Evolutionary conservation across 768 basidiomycete species (phyloP).

Genomic region (Tylopilus sp.): DNA sequence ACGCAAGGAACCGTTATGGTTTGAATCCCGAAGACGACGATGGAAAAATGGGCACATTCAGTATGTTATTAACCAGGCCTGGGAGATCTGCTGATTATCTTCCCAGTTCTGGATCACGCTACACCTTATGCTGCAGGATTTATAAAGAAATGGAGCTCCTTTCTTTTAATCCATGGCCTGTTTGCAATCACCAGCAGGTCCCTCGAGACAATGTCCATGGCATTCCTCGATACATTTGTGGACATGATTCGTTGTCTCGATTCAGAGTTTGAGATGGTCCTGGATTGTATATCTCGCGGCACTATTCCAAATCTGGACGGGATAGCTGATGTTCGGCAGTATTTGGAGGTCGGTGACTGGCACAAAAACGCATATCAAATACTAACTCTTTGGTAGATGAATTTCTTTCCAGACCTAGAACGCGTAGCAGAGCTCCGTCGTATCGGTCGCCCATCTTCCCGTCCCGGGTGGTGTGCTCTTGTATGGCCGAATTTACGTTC

Average conservation of each 20-base stretch:
- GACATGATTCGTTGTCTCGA: constrained; percentile 11
- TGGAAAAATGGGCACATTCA: no score
- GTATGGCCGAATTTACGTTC: not conserved
- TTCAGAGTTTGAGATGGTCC: constrained; percentile 7
- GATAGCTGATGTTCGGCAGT: not conserved
- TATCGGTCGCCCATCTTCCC: no score
- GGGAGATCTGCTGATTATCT: no score
- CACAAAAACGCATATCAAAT: not conserved
- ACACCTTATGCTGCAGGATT: constrained; percentile 4
- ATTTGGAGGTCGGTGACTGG: not conserved
- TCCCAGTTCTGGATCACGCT: not conserved
- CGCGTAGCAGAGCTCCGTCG: no score
- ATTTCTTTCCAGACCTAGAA: no score
- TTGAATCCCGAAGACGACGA: no score
- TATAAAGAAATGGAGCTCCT: constrained; percentile 6
- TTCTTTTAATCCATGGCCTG: constrained; percentile 9
- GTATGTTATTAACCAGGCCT: no score
- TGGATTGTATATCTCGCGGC: constrained; percentile 12
- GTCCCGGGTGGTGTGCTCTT: no score
- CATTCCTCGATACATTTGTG: constrained; percentile 12
- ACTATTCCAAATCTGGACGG: constrained; percentile 4
- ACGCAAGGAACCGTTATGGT: no score
- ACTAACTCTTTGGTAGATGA: not conserved
- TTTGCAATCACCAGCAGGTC: not conserved
- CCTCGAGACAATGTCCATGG: not conserved